Percentiles rank a stretch among this genome's conserved stretches.
These are phyloP conservation scores for Ganoderma meredithae DNA, from an alignment of 1,284 basidiomycete species.

Conservation along the genomic window DNA sequence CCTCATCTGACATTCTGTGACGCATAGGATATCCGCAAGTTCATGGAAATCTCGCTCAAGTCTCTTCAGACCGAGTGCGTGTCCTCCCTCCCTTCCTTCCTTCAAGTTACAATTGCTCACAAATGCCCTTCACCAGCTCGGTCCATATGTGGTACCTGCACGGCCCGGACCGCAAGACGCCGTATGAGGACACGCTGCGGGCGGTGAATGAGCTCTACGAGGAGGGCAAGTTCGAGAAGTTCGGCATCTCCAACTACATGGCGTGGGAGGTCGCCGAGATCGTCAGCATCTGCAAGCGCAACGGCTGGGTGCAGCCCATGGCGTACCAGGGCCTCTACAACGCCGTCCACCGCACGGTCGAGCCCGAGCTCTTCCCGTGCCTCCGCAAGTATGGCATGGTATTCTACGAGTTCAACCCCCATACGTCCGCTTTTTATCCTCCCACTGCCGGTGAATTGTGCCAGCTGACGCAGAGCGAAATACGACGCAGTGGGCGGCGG, in stretches of 20 bases:
- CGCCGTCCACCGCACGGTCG: constrained; percentile 56
- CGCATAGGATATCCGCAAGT: background rate
- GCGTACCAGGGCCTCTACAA: constrained; percentile 75
- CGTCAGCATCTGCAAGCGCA: constrained; percentile 57
- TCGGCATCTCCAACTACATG: constrained; percentile 62
- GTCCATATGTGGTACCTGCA: constrained; percentile 62
- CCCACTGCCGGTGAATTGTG: background rate
- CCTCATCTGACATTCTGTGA: background rate
- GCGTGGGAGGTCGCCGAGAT: constrained; percentile 60
- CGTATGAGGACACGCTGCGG: constrained; percentile 54
- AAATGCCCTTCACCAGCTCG: background rate
- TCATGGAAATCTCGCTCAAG: background rate
- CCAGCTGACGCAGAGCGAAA: constrained; percentile 26
- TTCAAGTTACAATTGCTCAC: background rate
- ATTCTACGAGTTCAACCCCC: constrained; percentile 67
- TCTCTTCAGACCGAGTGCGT: background rate
- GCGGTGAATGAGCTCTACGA: constrained; percentile 56
- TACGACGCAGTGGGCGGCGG: constrained; percentile 43
- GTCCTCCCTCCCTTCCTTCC: background rate
- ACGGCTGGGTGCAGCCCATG: constrained; percentile 62
- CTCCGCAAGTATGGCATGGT: constrained; percentile 66
- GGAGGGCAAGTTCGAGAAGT: constrained; percentile 40
- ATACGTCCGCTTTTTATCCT: constrained; percentile 26
- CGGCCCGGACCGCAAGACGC: constrained; percentile 56
- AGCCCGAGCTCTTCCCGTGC: constrained; percentile 69